These are phyloP conservation scores for Bruguiera hainesii DNA, from an alignment of 441 rosid species.

Conservation along the genomic window DNA sequence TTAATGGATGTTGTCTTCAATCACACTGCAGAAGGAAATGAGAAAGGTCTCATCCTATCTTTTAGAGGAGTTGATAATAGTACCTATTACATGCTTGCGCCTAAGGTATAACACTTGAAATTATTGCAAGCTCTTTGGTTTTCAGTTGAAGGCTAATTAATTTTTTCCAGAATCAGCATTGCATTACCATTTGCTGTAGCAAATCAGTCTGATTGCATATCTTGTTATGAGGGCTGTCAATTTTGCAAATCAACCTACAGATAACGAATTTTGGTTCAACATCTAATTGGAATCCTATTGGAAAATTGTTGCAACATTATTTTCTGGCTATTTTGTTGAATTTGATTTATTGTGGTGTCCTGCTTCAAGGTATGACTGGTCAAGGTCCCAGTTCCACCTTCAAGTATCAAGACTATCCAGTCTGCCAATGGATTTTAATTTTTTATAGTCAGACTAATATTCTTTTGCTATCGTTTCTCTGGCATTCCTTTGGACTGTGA, in stretches of 20 bases:
- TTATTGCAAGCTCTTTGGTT: not conserved
- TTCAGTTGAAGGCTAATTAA: not conserved
- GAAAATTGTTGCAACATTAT: not conserved
- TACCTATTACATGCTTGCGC: conserved; percentile 94
- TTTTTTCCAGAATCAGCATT: too few species aligned
- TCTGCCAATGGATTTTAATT: not conserved
- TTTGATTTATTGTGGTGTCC: not conserved
- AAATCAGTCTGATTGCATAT: not conserved
- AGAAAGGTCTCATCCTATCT: conserved; percentile 78
- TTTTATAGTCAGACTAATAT: not conserved
- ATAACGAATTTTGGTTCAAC: not conserved
- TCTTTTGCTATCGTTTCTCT: not conserved
- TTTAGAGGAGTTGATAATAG: conserved; percentile 94
- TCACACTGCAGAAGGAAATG: conserved; percentile 99
- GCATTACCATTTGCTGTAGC: too few species aligned
- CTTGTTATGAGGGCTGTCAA: not conserved
- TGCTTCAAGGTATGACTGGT: not conserved
- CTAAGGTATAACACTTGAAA: conserved; percentile 60
- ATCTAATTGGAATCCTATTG: not conserved
- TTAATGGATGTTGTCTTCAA: conserved; percentile 96
- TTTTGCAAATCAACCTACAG: not conserved
- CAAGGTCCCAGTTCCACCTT: not conserved
- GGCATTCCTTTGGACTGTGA: not conserved
- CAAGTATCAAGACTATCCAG: not conserved
- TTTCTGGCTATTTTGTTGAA: not conserved